Evolutionary conservation across 192 early-diverging fungal species (phyloP).

Genomic region (Spinellus fusiger): DNA sequence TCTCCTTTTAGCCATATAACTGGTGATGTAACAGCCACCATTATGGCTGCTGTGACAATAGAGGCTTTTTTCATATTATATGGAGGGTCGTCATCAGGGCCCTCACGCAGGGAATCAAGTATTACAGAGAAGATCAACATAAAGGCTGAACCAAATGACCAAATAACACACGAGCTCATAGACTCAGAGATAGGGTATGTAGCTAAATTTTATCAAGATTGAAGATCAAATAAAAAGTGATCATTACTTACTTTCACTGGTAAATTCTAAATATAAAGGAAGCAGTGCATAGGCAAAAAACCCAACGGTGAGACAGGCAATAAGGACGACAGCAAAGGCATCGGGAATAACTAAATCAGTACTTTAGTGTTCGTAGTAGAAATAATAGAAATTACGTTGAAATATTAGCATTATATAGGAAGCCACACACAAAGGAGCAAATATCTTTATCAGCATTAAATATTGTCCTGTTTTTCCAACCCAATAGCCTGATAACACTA

Average conservation of each 20-base stretch:
- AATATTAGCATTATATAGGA: conserved; percentile 26
- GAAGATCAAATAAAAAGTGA: background rate
- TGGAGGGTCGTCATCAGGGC: conserved; percentile 16
- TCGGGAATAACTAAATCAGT: conserved; percentile 28
- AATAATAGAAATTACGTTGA: conserved; percentile 28
- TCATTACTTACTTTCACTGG: conserved; percentile 23
- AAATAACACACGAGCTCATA: conserved; percentile 17
- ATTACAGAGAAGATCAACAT: conserved; percentile 20
- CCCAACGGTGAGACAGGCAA: conserved; percentile 16
- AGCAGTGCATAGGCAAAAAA: conserved; percentile 23
- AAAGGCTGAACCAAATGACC: background rate
- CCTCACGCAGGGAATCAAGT: conserved; percentile 14
- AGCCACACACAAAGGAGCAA: conserved; percentile 10
- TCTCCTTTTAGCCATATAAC: conserved; percentile 21
- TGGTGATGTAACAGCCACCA: conserved; percentile 8
- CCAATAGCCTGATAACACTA: conserved; percentile 19
- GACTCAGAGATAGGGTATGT: conserved; percentile 30
- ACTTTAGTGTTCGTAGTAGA: background rate
- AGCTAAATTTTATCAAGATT: conserved; percentile 3
- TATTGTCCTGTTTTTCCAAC: conserved; percentile 20
- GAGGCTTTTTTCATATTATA: conserved; percentile 22
- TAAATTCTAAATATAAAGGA: conserved; percentile 21
- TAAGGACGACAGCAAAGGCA: conserved; percentile 12
- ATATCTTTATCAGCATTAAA: conserved; percentile 17
- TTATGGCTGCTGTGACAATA: conserved; percentile 6